These are phyloP conservation scores for Prunus mongolica DNA, from an alignment of 306 rosid genomes.

Conservation along the genomic window DNA sequence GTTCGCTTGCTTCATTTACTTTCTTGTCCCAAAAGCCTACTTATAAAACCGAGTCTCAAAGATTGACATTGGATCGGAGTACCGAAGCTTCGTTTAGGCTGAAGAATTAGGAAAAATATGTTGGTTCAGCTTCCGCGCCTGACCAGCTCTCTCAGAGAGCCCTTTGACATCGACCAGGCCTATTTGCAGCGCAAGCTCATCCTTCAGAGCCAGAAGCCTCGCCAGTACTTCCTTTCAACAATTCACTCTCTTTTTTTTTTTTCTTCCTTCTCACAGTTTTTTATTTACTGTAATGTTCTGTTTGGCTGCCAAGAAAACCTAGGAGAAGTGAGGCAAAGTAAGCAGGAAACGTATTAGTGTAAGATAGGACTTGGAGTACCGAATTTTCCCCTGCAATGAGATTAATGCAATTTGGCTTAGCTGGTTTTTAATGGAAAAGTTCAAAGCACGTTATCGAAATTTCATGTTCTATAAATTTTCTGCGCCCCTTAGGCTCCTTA, in stretches of 20 bases:
- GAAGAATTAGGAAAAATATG: slow-evolving; percentile 26
- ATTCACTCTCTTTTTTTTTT: background rate
- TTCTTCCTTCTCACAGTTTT: background rate
- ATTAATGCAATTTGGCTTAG: background rate
- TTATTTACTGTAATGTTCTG: background rate
- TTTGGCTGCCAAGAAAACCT: slow-evolving; percentile 14
- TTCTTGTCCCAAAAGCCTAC: no score
- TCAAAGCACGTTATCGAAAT: background rate
- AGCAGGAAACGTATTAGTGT: background rate
- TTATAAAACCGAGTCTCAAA: background rate
- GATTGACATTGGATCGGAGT: background rate
- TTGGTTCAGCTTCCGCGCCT: slow-evolving; percentile 50
- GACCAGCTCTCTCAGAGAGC: slow-evolving; percentile 42
- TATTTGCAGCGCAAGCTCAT: slow-evolving; percentile 51
- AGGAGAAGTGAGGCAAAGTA: background rate
- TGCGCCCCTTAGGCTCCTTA: background rate
- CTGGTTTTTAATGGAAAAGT: background rate
- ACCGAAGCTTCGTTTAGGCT: background rate
- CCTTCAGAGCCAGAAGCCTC: slow-evolving; percentile 35
- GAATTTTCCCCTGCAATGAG: background rate
- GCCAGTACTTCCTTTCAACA: slow-evolving; percentile 17
- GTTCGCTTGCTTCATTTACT: no score
- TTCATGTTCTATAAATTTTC: background rate
- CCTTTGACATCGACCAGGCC: slow-evolving; percentile 54
- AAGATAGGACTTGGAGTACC: background rate